Conservation (phyloP, 2,329 filamentous ascomycete genomes). For the Fusarium napiforme region DNA sequence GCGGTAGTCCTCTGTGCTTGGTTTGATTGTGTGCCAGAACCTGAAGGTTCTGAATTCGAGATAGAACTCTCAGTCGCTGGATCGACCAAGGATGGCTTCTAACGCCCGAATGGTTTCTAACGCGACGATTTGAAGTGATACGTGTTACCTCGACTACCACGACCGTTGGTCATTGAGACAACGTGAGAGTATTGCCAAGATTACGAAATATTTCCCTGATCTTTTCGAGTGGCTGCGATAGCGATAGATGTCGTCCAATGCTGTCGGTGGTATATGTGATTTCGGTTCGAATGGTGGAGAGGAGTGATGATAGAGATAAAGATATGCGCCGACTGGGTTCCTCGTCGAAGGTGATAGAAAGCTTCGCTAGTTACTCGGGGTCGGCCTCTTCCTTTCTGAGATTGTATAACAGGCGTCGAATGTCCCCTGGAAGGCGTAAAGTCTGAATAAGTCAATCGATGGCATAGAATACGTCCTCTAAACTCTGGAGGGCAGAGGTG, state of each 20-base stretch:
- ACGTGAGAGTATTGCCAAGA: not conserved
- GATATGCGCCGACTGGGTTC: slow-evolving; percentile 14
- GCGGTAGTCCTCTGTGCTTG: not conserved
- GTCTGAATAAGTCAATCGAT: slow-evolving; percentile 24
- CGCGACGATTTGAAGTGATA: slow-evolving; percentile 40
- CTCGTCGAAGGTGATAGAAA: not conserved
- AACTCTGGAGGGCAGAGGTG: slow-evolving; percentile 31
- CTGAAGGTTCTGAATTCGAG: not conserved
- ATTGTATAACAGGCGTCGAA: slow-evolving; percentile 4
- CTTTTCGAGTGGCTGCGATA: not conserved
- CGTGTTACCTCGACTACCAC: slow-evolving; percentile 31
- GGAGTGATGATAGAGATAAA: slow-evolving; percentile 27
- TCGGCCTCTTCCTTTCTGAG: not conserved
- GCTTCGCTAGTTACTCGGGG: not conserved
- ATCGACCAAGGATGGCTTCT: slow-evolving; percentile 37
- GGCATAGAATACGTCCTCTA: slow-evolving; percentile 22
- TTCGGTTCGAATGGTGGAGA: slow-evolving; percentile 35
- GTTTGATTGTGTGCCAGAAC: not conserved
- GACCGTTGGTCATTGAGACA: slow-evolving; percentile 37
- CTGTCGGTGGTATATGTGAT: slow-evolving; percentile 27
- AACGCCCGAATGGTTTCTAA: slow-evolving; percentile 47
- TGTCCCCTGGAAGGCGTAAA: slow-evolving; percentile 8
- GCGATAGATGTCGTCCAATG: slow-evolving; percentile 6
- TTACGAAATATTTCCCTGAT: not conserved
- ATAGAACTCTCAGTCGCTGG: not conserved